These are phyloP conservation scores for Hypoxylon intermedium DNA, from an alignment of 495 filamentous ascomycete species.

Conservation along the genomic window DNA sequence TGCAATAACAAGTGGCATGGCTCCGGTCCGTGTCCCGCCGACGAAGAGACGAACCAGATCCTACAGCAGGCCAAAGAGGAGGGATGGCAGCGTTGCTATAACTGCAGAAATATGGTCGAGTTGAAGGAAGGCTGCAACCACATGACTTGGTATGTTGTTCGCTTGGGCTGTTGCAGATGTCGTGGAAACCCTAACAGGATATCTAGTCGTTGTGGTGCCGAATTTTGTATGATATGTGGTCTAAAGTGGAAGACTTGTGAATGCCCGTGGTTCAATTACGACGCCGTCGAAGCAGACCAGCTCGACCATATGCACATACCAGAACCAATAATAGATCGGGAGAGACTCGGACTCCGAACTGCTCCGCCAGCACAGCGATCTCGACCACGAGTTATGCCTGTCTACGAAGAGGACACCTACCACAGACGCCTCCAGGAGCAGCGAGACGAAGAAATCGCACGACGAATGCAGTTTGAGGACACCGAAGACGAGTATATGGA, in stretches of 20 bases:
- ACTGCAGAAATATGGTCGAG: conserved; percentile 78
- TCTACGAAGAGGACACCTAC: conserved; percentile 62
- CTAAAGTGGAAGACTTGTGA: conserved; percentile 80
- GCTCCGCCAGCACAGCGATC: conserved; percentile 36
- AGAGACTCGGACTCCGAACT: conserved; percentile 29
- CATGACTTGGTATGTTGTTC: conserved; percentile 73
- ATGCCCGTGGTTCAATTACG: conserved; percentile 80
- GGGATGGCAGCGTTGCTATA: conserved; percentile 79
- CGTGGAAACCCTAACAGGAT: conserved; percentile 17
- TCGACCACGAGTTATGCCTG: conserved; percentile 52
- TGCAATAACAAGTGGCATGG: conserved; percentile 79
- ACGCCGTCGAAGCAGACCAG: conserved; percentile 62
- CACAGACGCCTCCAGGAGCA: conserved; percentile 61
- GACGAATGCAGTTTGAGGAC: conserved; percentile 59
- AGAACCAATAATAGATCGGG: conserved; percentile 41
- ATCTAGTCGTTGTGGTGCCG: conserved; percentile 72
- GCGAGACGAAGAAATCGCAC: conserved; percentile 63
- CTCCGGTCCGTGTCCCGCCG: conserved; percentile 70
- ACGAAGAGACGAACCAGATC: conserved; percentile 69
- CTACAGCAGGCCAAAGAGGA: conserved; percentile 72
- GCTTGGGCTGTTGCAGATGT: not conserved
- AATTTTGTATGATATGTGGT: conserved; percentile 86
- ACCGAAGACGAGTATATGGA: conserved; percentile 52
- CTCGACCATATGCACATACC: conserved; percentile 65
- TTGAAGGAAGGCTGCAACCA: conserved; percentile 83